These are phyloP conservation scores for Dictyostelium purpureum DNA, from an alignment of 78 protist species.

Conservation along the genomic window DNA sequence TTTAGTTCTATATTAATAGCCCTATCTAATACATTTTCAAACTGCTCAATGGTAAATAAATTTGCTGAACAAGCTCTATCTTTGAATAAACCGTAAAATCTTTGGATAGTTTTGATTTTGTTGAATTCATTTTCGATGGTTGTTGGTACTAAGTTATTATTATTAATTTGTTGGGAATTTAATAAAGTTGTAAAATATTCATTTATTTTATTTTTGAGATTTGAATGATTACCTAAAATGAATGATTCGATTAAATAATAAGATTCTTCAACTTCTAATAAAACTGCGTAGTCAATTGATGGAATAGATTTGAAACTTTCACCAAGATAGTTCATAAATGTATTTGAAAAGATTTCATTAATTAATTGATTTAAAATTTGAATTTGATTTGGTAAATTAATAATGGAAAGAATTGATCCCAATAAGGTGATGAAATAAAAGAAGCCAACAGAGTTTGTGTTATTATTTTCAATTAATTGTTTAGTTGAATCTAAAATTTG, in stretches of 20 bases:
- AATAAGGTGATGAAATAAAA: neutral
- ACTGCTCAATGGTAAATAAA: neutral
- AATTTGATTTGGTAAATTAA: neutral
- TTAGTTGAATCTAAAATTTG: neutral
- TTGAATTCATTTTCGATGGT: neutral
- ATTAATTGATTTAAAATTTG: neutral
- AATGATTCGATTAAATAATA: neutral
- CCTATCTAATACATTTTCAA: neutral
- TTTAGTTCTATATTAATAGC: neutral
- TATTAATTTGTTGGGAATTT: neutral
- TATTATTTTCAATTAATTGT: neutral
- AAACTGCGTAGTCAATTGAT: neutral
- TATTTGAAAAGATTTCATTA: neutral
- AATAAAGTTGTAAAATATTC: neutral
- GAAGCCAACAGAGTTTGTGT: neutral
- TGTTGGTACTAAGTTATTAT: neutral
- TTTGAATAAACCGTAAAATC: conserved; percentile 13
- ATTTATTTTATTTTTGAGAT: neutral
- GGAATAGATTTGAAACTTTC: neutral
- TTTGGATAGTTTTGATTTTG: neutral
- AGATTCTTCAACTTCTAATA: conserved; percentile 22
- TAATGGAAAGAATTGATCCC: conserved; percentile 5
- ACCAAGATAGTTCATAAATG: neutral
- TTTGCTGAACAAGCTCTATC: neutral
- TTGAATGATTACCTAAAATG: neutral